Conservation (phyloP, 495 filamentous ascomycete species). For the Lasiosphaeris hirsuta region DNA sequence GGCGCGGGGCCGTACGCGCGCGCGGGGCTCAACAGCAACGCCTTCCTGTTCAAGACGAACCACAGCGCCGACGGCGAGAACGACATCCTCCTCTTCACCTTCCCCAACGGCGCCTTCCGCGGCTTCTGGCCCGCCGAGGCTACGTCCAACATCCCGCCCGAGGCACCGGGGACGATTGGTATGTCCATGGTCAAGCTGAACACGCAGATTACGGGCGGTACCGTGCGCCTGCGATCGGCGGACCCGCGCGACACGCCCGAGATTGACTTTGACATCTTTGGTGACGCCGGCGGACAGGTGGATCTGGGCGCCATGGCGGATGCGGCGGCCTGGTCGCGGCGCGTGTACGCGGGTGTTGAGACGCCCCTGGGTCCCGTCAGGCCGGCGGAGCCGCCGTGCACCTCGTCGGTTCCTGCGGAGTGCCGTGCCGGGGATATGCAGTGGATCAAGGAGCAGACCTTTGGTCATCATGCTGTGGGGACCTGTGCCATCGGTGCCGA, state of each 20-base stretch:
- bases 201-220: slow-evolving; percentile 39
- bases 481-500: slow-evolving; percentile 37
- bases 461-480: slow-evolving; percentile 39
- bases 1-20: slow-evolving; percentile 18
- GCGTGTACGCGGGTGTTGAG: slow-evolving; percentile 13
- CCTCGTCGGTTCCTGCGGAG: slow-evolving; percentile 32
- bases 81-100: slow-evolving; percentile 33
- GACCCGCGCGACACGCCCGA: slow-evolving; percentile 42
- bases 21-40: slow-evolving; percentile 16
- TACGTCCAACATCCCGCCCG: slow-evolving; percentile 5
- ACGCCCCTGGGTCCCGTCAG: slow-evolving; percentile 38
- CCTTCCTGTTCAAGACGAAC: slow-evolving; percentile 15
- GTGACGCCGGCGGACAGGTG: slow-evolving; percentile 18
- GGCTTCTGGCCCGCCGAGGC: slow-evolving; percentile 32
- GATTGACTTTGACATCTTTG: slow-evolving; percentile 48
- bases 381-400: slow-evolving; percentile 42
- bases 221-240: slow-evolving; percentile 36
- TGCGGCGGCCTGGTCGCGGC: slow-evolving; percentile 54
- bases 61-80: slow-evolving; percentile 11
- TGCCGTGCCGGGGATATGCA: slow-evolving; percentile 38
- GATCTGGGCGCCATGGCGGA: slow-evolving; percentile 51
- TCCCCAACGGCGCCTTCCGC: slow-evolving; percentile 24
- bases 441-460: slow-evolving; percentile 36
- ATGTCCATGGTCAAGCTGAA: slow-evolving; percentile 26
- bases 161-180: slow-evolving; percentile 16